Evolutionary conservation across 179 eudicot genomes (phyloP).

Genomic region (Silene noctiflora): DNA sequence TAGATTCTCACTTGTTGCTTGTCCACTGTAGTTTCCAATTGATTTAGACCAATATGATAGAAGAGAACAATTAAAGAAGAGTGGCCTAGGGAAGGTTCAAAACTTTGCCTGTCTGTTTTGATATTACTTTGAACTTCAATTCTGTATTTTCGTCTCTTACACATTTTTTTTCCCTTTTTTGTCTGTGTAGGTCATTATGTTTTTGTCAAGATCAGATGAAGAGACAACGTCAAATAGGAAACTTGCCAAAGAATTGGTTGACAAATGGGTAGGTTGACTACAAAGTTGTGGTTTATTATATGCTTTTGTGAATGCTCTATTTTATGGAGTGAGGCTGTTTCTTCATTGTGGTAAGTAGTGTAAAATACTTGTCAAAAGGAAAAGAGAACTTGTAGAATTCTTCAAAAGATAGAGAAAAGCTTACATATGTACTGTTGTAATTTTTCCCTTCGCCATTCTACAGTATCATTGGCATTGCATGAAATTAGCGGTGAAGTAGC

Average conservation of each 20-base stretch:
- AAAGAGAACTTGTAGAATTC: not conserved
- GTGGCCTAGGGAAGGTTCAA: conserved; percentile 75
- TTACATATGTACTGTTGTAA: not conserved
- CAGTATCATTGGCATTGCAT: not conserved
- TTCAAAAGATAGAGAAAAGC: not conserved
- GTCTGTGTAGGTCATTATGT: conserved; percentile 57
- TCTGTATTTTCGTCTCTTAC: not conserved
- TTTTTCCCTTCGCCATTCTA: not conserved
- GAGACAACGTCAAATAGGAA: conserved; percentile 78
- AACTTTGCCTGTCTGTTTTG: not conserved
- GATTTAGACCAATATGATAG: conserved; percentile 78
- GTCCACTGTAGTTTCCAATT: conserved; percentile 65
- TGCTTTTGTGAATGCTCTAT: not conserved
- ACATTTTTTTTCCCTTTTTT: not conserved
- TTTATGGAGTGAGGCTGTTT: not conserved
- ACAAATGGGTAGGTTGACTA: conserved; percentile 68
- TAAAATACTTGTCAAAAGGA: not conserved
- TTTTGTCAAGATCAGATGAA: conserved; percentile 89
- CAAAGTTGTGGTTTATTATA: not conserved
- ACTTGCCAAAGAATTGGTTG: conserved; percentile 83
- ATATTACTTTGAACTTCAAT: not conserved
- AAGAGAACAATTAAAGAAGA: conserved; percentile 77
- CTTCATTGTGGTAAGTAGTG: no score
- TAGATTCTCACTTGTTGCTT: conserved; percentile 17
- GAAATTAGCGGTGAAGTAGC: not conserved